These are phyloP conservation scores for Fraxinus nigra DNA, from an alignment of 305 asterid genomes.

Conservation along the genomic window DNA sequence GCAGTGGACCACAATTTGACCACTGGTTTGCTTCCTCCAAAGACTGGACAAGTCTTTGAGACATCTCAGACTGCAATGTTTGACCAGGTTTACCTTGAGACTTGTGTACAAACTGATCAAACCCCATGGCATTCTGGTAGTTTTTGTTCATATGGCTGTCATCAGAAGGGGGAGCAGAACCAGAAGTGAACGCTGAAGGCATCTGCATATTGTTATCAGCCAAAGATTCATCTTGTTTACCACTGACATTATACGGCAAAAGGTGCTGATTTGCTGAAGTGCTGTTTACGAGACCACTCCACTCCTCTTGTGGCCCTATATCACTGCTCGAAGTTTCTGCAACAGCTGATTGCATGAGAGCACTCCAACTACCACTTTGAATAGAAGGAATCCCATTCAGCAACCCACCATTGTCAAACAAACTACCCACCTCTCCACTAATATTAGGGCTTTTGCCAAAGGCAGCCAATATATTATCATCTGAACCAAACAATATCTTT, in stretches of 20 bases:
- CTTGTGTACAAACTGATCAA: slow-evolving; percentile 42
- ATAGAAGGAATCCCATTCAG: slow-evolving; percentile 52
- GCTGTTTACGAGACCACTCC: slow-evolving; percentile 62
- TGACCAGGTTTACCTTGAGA: slow-evolving; percentile 42
- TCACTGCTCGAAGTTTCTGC: slow-evolving; percentile 73
- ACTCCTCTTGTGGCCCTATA: slow-evolving; percentile 59
- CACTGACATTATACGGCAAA: slow-evolving; percentile 33
- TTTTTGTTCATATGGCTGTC: slow-evolving; percentile 32
- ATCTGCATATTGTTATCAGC: slow-evolving; percentile 31
- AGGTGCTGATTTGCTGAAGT: slow-evolving; percentile 40
- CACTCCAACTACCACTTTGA: slow-evolving; percentile 91
- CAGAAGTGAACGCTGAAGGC: slow-evolving; percentile 40
- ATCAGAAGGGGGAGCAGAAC: slow-evolving; percentile 33
- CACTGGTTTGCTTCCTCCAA: slow-evolving; percentile 44
- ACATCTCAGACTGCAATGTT: slow-evolving; percentile 36
- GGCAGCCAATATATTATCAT: slow-evolving; percentile 77
- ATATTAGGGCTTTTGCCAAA: slow-evolving; percentile 55
- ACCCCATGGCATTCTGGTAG: slow-evolving; percentile 31
- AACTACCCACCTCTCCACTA: slow-evolving; percentile 53
- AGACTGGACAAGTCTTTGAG: slow-evolving; percentile 48
- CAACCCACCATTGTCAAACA: slow-evolving; percentile 46
- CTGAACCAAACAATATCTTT: slow-evolving; percentile 87
- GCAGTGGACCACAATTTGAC: slow-evolving; percentile 34
- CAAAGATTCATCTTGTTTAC: slow-evolving; percentile 37
- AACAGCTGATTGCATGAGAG: slow-evolving; percentile 90